phyloP scores from a whole-genome alignment of 306 rosid genomes.

The Prunus fruticosa region DNA sequence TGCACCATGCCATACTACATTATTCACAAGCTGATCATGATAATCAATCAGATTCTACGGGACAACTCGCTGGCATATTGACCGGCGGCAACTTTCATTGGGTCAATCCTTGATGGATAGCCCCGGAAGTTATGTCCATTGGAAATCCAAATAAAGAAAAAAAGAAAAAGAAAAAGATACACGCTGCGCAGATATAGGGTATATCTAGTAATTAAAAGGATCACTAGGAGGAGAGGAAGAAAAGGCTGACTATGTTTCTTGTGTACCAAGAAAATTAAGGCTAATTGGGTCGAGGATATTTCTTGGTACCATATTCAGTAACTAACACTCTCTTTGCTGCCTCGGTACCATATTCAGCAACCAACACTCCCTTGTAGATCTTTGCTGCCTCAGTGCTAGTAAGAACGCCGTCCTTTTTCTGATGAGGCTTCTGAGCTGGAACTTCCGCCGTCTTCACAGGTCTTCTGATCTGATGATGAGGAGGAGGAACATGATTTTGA shows the following conservation, averaged over 20 bases:
- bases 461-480: no score
- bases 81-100: not conserved
- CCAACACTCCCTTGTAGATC: not conserved
- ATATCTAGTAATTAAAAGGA: not conserved
- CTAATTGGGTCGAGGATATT: not conserved
- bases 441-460: no score
- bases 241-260: not conserved
- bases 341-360: not conserved
- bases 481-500: no score
- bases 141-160: not conserved
- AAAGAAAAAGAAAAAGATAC: not conserved
- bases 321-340: not conserved
- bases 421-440: no score
- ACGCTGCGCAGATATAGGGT: not conserved
- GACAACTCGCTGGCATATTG: not conserved
- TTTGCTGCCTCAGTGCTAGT: slow-evolving; percentile 19
- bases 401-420: not conserved
- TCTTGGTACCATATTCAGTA: not conserved
- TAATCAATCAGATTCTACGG: not conserved
- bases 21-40: not conserved
- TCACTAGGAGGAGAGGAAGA: not conserved
- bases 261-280: not conserved
- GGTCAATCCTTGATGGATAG: not conserved
- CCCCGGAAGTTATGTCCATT: not conserved
- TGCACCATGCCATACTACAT: no score